Evolutionary conservation across 306 rosid species (phyloP).

Genomic region (Citrullus mucosospermus): DNA sequence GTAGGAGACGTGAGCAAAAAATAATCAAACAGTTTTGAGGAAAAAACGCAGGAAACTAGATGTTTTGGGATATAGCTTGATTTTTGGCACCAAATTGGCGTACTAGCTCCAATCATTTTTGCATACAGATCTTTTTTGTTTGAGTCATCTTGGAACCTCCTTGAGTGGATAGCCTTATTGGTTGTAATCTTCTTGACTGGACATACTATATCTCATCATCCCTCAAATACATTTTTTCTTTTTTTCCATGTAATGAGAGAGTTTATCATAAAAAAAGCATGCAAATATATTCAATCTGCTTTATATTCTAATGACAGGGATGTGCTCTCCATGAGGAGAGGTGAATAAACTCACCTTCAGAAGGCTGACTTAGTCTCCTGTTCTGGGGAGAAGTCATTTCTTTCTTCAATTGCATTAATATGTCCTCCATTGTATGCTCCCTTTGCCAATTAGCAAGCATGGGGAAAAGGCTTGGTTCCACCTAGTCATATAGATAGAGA

Average conservation of each 20-base stretch:
- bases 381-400: constrained; percentile 93
- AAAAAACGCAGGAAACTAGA: neutral
- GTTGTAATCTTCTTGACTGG: neutral
- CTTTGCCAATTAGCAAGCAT: constrained; percentile 96
- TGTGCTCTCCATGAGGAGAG: constrained; percentile 2
- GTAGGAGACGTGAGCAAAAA: neutral
- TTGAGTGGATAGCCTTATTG: neutral
- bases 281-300: neutral
- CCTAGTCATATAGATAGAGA: constrained; percentile 31
- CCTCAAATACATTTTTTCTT: neutral
- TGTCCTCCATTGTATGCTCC: constrained; percentile 82
- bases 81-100: neutral
- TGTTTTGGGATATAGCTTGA: neutral
- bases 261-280: neutral
- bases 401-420: constrained; percentile 83
- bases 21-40: neutral
- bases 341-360: constrained; percentile 53
- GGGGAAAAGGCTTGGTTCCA: constrained; percentile 79
- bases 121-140: neutral
- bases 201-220: neutral
- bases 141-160: neutral
- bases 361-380: constrained; percentile 85
- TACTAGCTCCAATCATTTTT: neutral
- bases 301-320: neutral
- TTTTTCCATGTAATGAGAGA: neutral